A percentile compares a stretch with the other conserved stretches of the same genome.
phyloP scores from a whole-genome alignment of 495 filamentous ascomycete genomes.

The Trichoderma reesei region DNA sequence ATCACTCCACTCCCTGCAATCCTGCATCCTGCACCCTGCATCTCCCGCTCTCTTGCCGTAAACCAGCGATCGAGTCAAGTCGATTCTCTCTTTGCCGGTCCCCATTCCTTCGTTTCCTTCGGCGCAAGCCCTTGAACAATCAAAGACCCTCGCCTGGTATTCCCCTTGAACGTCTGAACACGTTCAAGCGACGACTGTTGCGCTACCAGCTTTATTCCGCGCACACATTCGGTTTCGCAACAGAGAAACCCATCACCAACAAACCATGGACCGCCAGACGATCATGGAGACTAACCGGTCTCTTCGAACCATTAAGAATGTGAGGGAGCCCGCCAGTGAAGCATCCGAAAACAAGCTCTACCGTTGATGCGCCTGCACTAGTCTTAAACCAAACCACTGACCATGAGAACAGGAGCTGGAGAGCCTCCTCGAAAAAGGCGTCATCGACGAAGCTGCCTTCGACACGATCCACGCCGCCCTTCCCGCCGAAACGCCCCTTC shows the following conservation, averaged over 20 bases:
- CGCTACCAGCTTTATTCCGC: background rate
- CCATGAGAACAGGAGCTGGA: constrained; percentile 72
- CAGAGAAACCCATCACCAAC: background rate
- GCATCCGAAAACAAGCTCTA: too few relatives aligned
- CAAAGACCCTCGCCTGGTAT: too few relatives aligned
- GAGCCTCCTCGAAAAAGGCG: constrained; percentile 66
- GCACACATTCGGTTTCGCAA: background rate
- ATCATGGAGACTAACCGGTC: constrained; percentile 65
- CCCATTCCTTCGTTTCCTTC: too few relatives aligned
- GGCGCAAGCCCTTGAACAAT: too few relatives aligned
- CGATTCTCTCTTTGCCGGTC: too few relatives aligned
- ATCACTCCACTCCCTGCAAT: too few relatives aligned
- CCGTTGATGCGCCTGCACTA: too few relatives aligned
- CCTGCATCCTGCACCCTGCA: too few relatives aligned
- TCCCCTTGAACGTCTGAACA: background rate
- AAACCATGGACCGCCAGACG: constrained; percentile 35
- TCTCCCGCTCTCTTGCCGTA: too few relatives aligned
- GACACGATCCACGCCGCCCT: constrained; percentile 63
- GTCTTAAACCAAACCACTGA: background rate
- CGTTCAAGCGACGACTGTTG: background rate
- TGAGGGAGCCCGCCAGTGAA: constrained; percentile 21
- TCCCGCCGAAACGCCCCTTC: constrained; percentile 53
- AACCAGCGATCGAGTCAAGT: too few relatives aligned
- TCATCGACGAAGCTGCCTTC: constrained; percentile 62
- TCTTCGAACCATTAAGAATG: constrained; percentile 74